Base-by-base conservation (phyloP, 129 eudicot species). In the Glebionis coronaria region DNA sequence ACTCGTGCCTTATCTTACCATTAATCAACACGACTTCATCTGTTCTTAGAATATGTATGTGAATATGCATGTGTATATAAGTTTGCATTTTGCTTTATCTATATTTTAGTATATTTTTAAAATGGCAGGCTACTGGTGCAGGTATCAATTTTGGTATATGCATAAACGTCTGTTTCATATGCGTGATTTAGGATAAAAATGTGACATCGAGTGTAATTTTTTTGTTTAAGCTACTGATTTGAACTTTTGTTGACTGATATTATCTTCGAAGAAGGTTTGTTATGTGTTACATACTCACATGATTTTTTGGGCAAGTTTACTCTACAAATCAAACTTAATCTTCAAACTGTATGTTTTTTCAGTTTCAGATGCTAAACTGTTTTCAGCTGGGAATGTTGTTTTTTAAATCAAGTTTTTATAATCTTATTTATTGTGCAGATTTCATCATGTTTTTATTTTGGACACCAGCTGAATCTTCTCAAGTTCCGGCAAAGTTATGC, bases 401-500 rank as follows among this genome's bases (percentile, higher is more conserved):
- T 77, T 65, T 53, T 67, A 84, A 84, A 81, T 74, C 64, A 72
- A 57, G 45, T 67, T 75, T 88, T 81, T 86, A 75, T 61, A 59
- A 69, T 79, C 44, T 72, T 68, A 81, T 83, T 87, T 83, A 80
- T 82, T 81, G 93, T 94, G 99, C 99, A 94, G 99, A 94, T 94
- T 76, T 50, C 88, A 81, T 80, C 89, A 76, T 80, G 86, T 88
- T 93, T 94, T 86, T 70, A 84, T 87, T 88, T 90, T 93, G 85
- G 98, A 81, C 85, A 75, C 80, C 73, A 65, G 97, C 83, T 86
- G 99, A 87, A 78, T 89, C 90, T 82, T 87, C 91, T 81, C 90
- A 85, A 84, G 91, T 90, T 78, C 87, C 82, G 65, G 84, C 69
- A 79, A 35, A 73, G 69, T 78, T 73, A 66, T 79, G 82, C 94